A percentile compares a stretch with the other conserved stretches of the same genome.
These are phyloP conservation scores for Phlegmacium glaucopus DNA, from an alignment of 768 basidiomycete species.

Conservation along the genomic window DNA sequence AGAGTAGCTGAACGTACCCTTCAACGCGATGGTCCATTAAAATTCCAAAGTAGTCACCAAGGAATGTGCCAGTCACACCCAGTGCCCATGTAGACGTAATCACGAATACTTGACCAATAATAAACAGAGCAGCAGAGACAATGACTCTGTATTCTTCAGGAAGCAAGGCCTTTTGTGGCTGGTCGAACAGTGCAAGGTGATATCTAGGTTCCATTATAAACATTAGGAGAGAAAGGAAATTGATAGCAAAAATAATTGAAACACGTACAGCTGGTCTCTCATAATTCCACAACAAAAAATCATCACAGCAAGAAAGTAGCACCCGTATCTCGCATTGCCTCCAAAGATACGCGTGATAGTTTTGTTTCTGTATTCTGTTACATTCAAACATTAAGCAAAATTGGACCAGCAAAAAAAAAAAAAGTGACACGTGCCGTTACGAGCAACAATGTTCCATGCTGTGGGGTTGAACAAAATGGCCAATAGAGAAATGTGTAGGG, in stretches of 20 bases:
- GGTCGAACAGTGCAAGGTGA: slow-evolving; percentile 68
- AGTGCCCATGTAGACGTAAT: slow-evolving; percentile 85
- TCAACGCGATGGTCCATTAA: slow-evolving; percentile 89
- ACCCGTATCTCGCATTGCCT: slow-evolving; percentile 69
- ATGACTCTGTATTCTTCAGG: slow-evolving; percentile 60
- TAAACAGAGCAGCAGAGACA: slow-evolving; percentile 59
- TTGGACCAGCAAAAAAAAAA: not conserved
- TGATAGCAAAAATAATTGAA: not conserved
- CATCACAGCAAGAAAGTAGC: slow-evolving; percentile 80
- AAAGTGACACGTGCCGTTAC: slow-evolving; percentile 64
- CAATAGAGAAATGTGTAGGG: slow-evolving; percentile 62
- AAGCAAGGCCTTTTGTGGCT: slow-evolving; percentile 67
- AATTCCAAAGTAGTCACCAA: slow-evolving; percentile 84
- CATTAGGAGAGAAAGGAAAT: too few species aligned
- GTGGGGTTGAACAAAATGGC: slow-evolving; percentile 88
- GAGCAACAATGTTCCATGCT: slow-evolving; percentile 94
- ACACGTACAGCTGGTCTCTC: slow-evolving; percentile 78
- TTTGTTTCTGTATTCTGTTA: slow-evolving; percentile 73
- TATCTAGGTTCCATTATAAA: slow-evolving; percentile 48
- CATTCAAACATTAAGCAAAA: not conserved
- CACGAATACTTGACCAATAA: slow-evolving; percentile 80
- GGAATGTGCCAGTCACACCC: slow-evolving; percentile 91
- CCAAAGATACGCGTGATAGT: slow-evolving; percentile 83
- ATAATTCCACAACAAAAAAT: slow-evolving; percentile 87
- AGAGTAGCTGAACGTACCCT: slow-evolving; percentile 36